Base-by-base conservation (phyloP, 257 asterid genomes). In the Ballota nigra region DNA sequence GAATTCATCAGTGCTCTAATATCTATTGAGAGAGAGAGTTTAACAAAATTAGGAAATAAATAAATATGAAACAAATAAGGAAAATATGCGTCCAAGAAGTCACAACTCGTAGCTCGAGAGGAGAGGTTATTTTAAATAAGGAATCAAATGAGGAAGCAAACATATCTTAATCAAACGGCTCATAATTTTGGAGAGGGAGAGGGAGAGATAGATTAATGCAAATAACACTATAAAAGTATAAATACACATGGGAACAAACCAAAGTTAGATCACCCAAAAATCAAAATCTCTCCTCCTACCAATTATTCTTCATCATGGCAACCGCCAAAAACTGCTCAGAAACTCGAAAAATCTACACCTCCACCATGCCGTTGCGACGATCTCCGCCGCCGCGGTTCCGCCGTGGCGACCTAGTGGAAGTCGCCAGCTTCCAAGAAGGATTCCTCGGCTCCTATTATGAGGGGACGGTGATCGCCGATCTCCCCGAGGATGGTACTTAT, bases 351-450 rank as follows among this genome's bases (percentile, higher is more conserved):
- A 20, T 3, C 36, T 12, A 23, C 22, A 6, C 20, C 53, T 7
- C 58, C 6, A 2, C 58, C 6, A 2, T 11, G 41, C 3, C 41
- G 57, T 23, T 7, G 5, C 57, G 34, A 0, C 70, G 38, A 22
- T 22, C 15, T 0, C 45, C 6, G 10, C 43, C 52, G 36, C 41
- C 3, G 66, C 65, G 65, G 12, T 69, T 69, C 74, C 56, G 65
- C 6, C 55, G 29, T n/a, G 74, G 66, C 0, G 74, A 55, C 6
- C 33, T 55, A 63, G 74, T 69, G 74, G 74, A 69, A 49, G 65
- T 69, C 20, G 66, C 24, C 26, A 69, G 74, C 66, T 5, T 1
- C 56, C 24, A 55, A 23, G 56, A 55, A 36, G 74, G 74, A 6
- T 69, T 69, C 18, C 18, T 38, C 3, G 74, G 74, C 6, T 69